Conservation (phyloP, 495 filamentous ascomycete genomes). For the Cercophora sp. region DNA sequence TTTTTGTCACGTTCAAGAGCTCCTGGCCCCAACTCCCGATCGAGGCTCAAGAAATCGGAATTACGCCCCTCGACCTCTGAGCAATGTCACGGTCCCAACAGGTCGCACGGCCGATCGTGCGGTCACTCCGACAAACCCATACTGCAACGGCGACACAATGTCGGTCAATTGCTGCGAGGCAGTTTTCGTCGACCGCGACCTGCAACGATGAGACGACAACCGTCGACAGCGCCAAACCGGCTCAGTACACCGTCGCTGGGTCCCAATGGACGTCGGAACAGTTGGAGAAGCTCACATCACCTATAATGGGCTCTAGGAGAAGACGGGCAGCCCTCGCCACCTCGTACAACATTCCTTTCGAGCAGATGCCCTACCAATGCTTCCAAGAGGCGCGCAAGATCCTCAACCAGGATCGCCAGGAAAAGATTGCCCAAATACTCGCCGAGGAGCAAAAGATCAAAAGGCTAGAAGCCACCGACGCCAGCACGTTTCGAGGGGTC, state of each 20-base stretch:
- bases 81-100: constrained; percentile 67
- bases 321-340: constrained; percentile 71
- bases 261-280: constrained; percentile 35
- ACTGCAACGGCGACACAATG: constrained; percentile 27
- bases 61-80: not conserved
- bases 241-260: constrained; percentile 1
- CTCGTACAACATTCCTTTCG: constrained; percentile 75
- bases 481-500: constrained; percentile 54
- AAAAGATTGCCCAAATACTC: constrained; percentile 70
- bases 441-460: constrained; percentile 56
- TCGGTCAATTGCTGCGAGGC: constrained; percentile 36
- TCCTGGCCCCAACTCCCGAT: constrained; percentile 8
- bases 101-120: constrained; percentile 62
- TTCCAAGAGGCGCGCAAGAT: constrained; percentile 94
- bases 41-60: not conserved
- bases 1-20: constrained; percentile 14
- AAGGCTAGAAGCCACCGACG: constrained; percentile 53
- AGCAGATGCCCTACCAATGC: constrained; percentile 89
- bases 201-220: constrained; percentile 39
- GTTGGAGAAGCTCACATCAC: constrained; percentile 53
- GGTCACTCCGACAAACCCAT: constrained; percentile 52
- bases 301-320: constrained; percentile 74
- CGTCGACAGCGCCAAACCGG: constrained; percentile 10
- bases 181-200: constrained; percentile 42
- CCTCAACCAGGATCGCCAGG: constrained; percentile 70